A percentile compares a stretch with the other conserved stretches of the same genome.
These are phyloP conservation scores for Cutaneotrichosporon spelunceum DNA, from an alignment of 1,284 basidiomycete species.

Conservation along the genomic window DNA sequence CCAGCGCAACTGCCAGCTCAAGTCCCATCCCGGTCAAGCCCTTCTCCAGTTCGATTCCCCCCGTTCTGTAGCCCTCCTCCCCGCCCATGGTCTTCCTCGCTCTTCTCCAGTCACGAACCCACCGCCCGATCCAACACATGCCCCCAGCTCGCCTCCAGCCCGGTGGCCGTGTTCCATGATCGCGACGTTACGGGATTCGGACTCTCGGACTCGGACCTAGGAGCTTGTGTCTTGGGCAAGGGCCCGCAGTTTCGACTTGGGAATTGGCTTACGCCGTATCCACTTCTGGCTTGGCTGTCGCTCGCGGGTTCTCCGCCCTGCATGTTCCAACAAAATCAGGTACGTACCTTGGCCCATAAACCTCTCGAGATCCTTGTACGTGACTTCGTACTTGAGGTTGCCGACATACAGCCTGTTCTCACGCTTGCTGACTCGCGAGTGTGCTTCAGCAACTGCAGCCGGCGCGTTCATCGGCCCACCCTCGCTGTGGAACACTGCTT, in stretches of 20 bases:
- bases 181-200: neutral
- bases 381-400: slow-evolving; percentile 95
- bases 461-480: slow-evolving; percentile 89
- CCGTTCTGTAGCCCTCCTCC: slow-evolving; percentile 6
- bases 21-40: slow-evolving; percentile 3
- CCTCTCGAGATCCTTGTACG: slow-evolving; percentile 95
- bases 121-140: neutral
- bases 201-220: neutral
- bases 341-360: slow-evolving; percentile 98
- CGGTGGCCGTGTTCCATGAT: neutral
- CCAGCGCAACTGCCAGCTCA: slow-evolving; percentile 12
- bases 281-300: neutral
- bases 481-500: slow-evolving; percentile 45
- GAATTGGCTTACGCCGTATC: neutral
- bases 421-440: slow-evolving; percentile 88
- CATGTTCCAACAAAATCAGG: neutral
- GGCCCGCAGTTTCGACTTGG: neutral
- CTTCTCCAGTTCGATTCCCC: slow-evolving; percentile 3
- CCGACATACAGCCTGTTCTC: slow-evolving; percentile 98
- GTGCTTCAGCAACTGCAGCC: slow-evolving; percentile 79
- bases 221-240: neutral
- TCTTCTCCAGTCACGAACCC: neutral
- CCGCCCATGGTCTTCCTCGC: neutral
- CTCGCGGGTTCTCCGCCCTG: neutral
- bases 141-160: neutral